Percentiles rank a stretch among this genome's conserved stretches.
Evolutionary conservation across 495 filamentous ascomycete genomes (phyloP).

Genomic region (Penicillium goetzii): DNA sequence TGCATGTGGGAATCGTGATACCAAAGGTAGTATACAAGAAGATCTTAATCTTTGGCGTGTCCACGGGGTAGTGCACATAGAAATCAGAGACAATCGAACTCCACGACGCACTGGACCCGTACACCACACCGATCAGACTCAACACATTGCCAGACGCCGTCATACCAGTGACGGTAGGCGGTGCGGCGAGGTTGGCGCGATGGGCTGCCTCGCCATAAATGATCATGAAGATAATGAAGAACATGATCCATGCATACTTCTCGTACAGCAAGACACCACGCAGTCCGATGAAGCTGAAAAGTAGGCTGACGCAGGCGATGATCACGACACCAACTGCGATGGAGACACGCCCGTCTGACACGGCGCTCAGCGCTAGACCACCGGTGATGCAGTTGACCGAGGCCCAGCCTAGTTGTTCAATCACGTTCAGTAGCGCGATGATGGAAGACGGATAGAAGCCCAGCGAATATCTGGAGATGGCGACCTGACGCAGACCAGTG

Average conservation of each 20-base stretch:
- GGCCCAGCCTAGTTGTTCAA: constrained; percentile 41
- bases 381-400: constrained; percentile 46
- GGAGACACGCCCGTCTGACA: constrained; percentile 40
- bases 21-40: constrained; percentile 52
- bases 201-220: constrained; percentile 56
- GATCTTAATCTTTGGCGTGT: constrained; percentile 53
- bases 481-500: constrained; percentile 78
- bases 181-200: constrained; percentile 48
- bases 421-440: constrained; percentile 37
- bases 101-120: constrained; percentile 63
- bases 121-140: constrained; percentile 58
- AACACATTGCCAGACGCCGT: constrained; percentile 53
- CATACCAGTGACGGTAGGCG: constrained; percentile 40
- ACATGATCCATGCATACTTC: constrained; percentile 62
- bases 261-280: constrained; percentile 61
- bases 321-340: constrained; percentile 51
- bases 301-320: constrained; percentile 53
- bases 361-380: constrained; percentile 41
- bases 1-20: constrained; percentile 57
- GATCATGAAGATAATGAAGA: constrained; percentile 61
- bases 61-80: constrained; percentile 63
- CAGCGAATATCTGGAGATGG: constrained; percentile 60
- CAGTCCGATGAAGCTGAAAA: constrained; percentile 64
- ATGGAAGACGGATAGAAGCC: constrained; percentile 40
- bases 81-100: constrained; percentile 64